phyloP scores from a whole-genome alignment of 2,329 filamentous ascomycete genomes.

The Penicillium sp. region DNA sequence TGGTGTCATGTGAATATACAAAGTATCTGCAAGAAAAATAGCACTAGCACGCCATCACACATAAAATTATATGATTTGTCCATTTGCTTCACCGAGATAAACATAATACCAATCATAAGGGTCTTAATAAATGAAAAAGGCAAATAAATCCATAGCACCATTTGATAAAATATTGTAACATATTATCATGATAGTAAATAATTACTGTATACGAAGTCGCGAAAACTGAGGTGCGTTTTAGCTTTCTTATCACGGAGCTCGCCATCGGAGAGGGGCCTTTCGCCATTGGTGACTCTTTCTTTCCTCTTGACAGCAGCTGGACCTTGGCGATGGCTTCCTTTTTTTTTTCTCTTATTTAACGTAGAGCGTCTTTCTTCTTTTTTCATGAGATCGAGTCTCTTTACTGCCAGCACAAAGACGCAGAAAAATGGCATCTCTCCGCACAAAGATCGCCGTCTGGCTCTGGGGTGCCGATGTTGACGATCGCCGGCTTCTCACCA shows the following conservation, averaged over 20 bases:
- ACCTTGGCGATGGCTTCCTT: not conserved
- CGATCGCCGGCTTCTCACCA: constrained; percentile 27
- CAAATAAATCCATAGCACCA: not conserved
- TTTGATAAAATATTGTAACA: not conserved
- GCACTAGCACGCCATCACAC: too few species aligned
- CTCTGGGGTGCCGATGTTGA: constrained; percentile 11
- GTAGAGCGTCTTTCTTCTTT: not conserved
- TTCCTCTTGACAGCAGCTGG: too few species aligned
- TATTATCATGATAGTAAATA: not conserved
- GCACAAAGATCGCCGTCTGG: constrained; percentile 9
- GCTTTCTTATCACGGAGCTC: too few species aligned
- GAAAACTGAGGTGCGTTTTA: too few species aligned
- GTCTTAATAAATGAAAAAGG: too few species aligned
- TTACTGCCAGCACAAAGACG: not conserved
- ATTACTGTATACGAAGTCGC: too few species aligned
- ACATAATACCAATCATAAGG: too few species aligned
- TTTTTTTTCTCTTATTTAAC: not conserved
- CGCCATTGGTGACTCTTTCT: not conserved
- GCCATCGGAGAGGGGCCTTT: not conserved
- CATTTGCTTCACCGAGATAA: too few species aligned
- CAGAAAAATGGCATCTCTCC: constrained; percentile 5
- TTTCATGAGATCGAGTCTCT: not conserved
- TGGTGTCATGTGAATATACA: too few species aligned
- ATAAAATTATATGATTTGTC: too few species aligned
- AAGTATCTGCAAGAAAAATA: too few species aligned